Evolutionary conservation across 2,329 filamentous ascomycete genomes (phyloP).

Genomic region (Dothiorella sarmentorum): DNA sequence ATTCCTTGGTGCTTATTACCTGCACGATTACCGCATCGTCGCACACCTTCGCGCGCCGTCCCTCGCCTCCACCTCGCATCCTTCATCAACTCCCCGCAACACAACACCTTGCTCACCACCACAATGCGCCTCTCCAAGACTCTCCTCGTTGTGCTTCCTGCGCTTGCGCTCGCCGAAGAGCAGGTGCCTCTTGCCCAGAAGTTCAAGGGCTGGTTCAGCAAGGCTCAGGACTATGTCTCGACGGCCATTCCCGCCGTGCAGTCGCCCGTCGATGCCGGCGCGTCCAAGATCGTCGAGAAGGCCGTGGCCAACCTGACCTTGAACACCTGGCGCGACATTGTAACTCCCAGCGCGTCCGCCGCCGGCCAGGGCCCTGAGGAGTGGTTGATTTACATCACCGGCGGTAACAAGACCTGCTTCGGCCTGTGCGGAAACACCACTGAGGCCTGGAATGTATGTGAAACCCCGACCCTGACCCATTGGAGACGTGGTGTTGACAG

Average conservation of each 20-base stretch:
- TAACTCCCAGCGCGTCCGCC: slow-evolving; percentile 60
- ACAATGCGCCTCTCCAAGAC: slow-evolving; percentile 30
- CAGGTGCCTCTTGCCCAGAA: slow-evolving; percentile 62
- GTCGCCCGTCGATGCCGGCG: slow-evolving; percentile 44
- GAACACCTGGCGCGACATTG: slow-evolving; percentile 66
- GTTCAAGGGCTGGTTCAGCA: slow-evolving; percentile 52
- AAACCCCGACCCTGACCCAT: neutral
- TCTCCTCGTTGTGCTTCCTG: slow-evolving; percentile 51
- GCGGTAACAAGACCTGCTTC: slow-evolving; percentile 75
- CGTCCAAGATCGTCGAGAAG: slow-evolving; percentile 50
- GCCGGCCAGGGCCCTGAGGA: slow-evolving; percentile 62
- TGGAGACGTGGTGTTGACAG: neutral
- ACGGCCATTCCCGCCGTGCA: slow-evolving; percentile 45
- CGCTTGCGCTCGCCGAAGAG: slow-evolving; percentile 49
- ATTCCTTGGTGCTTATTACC: slow-evolving; percentile 1
- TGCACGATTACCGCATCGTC: slow-evolving; percentile 20
- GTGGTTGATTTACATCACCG: slow-evolving; percentile 72
- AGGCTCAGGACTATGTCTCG: slow-evolving; percentile 55
- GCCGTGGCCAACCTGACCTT: slow-evolving; percentile 60
- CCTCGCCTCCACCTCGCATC: neutral
- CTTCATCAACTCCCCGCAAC: neutral
- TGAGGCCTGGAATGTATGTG: slow-evolving; percentile 53
- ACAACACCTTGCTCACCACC: neutral
- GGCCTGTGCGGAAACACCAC: slow-evolving; percentile 65
- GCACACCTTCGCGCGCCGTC: slow-evolving; percentile 6